Conservation (phyloP, 2,329 filamentous ascomycete genomes). For the Xylariaceae sp. region DNA sequence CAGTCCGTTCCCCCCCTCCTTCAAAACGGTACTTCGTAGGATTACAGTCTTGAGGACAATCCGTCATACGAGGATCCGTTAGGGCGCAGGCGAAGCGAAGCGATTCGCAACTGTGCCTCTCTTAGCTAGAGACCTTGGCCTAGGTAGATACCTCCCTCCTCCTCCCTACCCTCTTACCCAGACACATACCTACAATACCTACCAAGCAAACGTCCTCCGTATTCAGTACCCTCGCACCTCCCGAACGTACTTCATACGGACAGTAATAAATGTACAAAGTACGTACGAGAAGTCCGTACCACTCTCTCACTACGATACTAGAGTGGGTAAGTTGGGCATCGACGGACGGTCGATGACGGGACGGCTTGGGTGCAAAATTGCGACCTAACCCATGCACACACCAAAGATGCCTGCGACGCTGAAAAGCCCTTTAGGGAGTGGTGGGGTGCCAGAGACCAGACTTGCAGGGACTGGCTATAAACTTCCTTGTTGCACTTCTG, state of each 20-base stretch:
- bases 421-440: slow-evolving; percentile 17
- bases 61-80: slow-evolving; percentile 11
- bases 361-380: slow-evolving; percentile 25
- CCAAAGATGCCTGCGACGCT: slow-evolving; percentile 24
- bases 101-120: slow-evolving; percentile 11
- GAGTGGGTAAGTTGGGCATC: slow-evolving; percentile 27
- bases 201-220: too few species aligned
- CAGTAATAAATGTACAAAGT: background rate
- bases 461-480: slow-evolving; percentile 23
- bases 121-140: background rate
- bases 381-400: slow-evolving; percentile 27
- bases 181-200: too few species aligned
- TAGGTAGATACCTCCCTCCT: too few species aligned
- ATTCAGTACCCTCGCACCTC: background rate
- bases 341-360: slow-evolving; percentile 10
- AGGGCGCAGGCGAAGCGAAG: slow-evolving; percentile 4
- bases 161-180: too few species aligned
- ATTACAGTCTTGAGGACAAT: background rate
- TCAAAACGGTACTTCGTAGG: slow-evolving; percentile 11
- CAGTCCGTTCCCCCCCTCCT: background rate
- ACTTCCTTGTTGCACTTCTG: slow-evolving; percentile 20
- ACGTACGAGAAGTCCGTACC: too few species aligned
- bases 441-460: slow-evolving; percentile 23
- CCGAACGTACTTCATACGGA: background rate
- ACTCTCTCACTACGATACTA: slow-evolving; percentile 1